phyloP scores from a whole-genome alignment of 2,329 filamentous ascomycete species.

The Zymoseptoria passerinii region DNA sequence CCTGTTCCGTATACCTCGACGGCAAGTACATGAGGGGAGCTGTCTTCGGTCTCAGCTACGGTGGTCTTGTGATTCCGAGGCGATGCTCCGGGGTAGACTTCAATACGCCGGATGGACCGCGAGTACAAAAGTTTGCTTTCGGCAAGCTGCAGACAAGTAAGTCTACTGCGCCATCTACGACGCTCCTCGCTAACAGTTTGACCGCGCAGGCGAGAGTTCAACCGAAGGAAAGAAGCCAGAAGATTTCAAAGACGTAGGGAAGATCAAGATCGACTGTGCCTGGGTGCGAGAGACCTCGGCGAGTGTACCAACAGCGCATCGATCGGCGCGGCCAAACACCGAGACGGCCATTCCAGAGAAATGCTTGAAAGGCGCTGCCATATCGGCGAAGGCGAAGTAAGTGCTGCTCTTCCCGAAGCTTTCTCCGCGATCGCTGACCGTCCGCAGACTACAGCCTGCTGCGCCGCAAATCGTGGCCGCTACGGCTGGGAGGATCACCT shows the following conservation, averaged over 20 bases:
- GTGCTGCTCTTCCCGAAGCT: not conserved
- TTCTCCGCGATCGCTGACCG: not conserved
- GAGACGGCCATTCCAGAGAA: slow-evolving; percentile 18
- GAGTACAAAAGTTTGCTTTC: not conserved
- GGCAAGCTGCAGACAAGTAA: not conserved
- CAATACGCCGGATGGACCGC: not conserved
- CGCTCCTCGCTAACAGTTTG: not conserved
- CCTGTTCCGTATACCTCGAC: not conserved
- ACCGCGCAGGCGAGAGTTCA: no score
- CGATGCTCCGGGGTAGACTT: not conserved
- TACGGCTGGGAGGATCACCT: not conserved
- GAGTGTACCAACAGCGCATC: not conserved
- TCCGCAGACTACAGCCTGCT: not conserved
- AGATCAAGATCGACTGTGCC: not conserved
- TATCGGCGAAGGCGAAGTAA: slow-evolving; percentile 19
- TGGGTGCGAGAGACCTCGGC: not conserved
- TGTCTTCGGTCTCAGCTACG: not conserved
- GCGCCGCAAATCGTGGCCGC: not conserved
- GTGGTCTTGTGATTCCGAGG: not conserved
- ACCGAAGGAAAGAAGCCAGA: not conserved
- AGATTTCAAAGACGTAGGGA: not conserved
- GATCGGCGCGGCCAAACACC: not conserved
- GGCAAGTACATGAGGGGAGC: not conserved
- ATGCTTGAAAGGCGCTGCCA: slow-evolving; percentile 22
- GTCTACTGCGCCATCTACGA: no score